Conservation (phyloP, 2,329 filamentous ascomycete genomes). For the Lizonia empirigonia region DNA sequence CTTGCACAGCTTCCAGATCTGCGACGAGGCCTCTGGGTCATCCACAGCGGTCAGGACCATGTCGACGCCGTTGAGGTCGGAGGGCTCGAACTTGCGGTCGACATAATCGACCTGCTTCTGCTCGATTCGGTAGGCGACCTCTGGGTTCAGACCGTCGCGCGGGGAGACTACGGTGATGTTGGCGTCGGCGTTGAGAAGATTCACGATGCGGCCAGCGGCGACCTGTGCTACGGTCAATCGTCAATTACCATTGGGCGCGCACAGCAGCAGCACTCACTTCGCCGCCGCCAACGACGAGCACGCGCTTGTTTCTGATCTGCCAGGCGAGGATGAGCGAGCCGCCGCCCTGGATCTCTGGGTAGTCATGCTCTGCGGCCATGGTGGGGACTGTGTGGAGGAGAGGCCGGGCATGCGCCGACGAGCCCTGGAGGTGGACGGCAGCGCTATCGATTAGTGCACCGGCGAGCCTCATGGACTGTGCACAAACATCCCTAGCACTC, state of each 20-base stretch:
- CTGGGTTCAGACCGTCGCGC: constrained; percentile 77
- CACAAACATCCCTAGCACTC: too few species aligned
- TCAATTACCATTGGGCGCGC: constrained; percentile 28
- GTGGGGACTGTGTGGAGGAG: constrained; percentile 26
- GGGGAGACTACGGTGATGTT: constrained; percentile 86
- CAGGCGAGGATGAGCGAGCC: constrained; percentile 94
- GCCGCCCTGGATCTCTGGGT: constrained; percentile 83
- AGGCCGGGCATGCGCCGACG: constrained; percentile 16
- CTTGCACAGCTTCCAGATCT: constrained; percentile 94
- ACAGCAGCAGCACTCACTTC: constrained; percentile 66
- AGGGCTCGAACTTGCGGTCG: constrained; percentile 81
- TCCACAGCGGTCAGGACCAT: constrained; percentile 96
- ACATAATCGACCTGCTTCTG: constrained; percentile 77
- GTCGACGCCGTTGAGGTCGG: constrained; percentile 79
- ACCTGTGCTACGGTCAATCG: constrained; percentile 66
- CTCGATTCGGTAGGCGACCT: constrained; percentile 81
- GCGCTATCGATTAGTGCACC: constrained; percentile 5
- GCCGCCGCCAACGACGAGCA: constrained; percentile 93
- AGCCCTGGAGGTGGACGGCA: background rate
- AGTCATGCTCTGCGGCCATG: constrained; percentile 58
- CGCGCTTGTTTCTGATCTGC: constrained; percentile 87
- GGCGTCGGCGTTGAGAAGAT: constrained; percentile 94
- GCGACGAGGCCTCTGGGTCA: constrained; percentile 85
- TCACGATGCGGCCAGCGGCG: constrained; percentile 89
- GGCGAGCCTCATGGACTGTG: background rate